phyloP scores from a whole-genome alignment of 2,329 filamentous ascomycete species.

The Venturia pyrina region DNA sequence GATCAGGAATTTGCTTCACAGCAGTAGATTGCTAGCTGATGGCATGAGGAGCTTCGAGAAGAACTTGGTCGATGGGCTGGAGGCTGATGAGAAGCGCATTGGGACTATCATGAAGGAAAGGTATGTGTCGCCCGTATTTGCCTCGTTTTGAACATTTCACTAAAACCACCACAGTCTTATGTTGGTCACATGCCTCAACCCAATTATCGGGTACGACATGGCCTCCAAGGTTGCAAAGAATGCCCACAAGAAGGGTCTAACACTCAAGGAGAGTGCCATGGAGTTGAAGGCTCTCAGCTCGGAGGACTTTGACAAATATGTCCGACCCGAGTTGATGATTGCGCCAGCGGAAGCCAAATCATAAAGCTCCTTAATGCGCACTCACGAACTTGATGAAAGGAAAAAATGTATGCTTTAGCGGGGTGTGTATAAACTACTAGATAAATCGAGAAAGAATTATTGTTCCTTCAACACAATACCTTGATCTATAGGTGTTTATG shows the following conservation, averaged over 20 bases:
- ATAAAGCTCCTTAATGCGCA: neutral
- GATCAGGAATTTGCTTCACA: slow-evolving; percentile 92
- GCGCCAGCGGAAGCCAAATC: slow-evolving; percentile 60
- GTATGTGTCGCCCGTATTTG: slow-evolving; percentile 40
- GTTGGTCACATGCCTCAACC: slow-evolving; percentile 96
- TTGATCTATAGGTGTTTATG: too few relatives aligned
- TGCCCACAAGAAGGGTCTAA: slow-evolving; percentile 95
- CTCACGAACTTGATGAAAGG: neutral
- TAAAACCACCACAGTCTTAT: slow-evolving; percentile 57
- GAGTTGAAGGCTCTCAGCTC: slow-evolving; percentile 81
- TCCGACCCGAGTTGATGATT: slow-evolving; percentile 92
- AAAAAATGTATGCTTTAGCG: neutral
- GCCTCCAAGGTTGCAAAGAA: slow-evolving; percentile 96
- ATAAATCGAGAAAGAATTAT: neutral
- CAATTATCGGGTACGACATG: slow-evolving; percentile 96
- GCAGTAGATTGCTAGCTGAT: slow-evolving; percentile 75
- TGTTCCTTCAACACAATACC: neutral
- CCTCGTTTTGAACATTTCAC: neutral
- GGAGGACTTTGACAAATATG: slow-evolving; percentile 82
- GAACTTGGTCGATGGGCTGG: slow-evolving; percentile 77
- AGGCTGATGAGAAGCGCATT: slow-evolving; percentile 93
- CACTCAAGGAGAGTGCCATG: slow-evolving; percentile 86
- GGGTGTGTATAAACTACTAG: neutral
- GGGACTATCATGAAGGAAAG: slow-evolving; percentile 84
- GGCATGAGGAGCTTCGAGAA: slow-evolving; percentile 93